Conservation (phyloP, 805 yeast species). For the Zygosaccharomyces bisporus region DNA sequence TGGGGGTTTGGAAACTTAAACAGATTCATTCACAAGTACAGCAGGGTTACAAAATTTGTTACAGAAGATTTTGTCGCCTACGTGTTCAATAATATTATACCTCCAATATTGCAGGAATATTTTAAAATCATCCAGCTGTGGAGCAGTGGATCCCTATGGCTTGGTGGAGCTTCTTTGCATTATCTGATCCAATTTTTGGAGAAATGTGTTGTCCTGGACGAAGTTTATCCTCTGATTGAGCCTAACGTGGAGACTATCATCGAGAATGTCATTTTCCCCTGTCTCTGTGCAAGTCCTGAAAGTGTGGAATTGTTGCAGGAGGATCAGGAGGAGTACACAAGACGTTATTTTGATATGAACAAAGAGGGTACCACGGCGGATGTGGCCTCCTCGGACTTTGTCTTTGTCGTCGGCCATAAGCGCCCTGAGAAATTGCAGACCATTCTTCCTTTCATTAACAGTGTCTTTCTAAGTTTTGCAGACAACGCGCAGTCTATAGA, state of each 20-base stretch:
- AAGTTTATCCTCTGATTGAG: slow-evolving; percentile 60
- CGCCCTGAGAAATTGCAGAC: slow-evolving; percentile 54
- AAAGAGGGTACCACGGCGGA: slow-evolving; percentile 70
- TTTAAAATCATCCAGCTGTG: slow-evolving; percentile 46
- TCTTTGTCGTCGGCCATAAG: slow-evolving; percentile 56
- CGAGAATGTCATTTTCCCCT: slow-evolving; percentile 68
- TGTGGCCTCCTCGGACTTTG: slow-evolving; percentile 71
- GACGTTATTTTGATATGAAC: slow-evolving; percentile 61
- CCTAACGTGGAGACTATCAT: slow-evolving; percentile 64
- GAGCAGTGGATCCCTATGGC: slow-evolving; percentile 49
- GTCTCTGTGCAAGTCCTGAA: slow-evolving; percentile 63
- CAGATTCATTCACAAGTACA: slow-evolving; percentile 63
- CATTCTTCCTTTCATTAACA: slow-evolving; percentile 54
- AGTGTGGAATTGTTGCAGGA: slow-evolving; percentile 69
- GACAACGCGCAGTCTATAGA: slow-evolving; percentile 35
- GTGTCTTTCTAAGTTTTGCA: slow-evolving; percentile 39
- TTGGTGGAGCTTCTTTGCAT: slow-evolving; percentile 59
- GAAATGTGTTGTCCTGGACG: slow-evolving; percentile 51
- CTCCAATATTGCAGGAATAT: slow-evolving; percentile 63
- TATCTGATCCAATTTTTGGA: slow-evolving; percentile 64
- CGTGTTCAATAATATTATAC: slow-evolving; percentile 57
- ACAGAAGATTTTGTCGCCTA: slow-evolving; percentile 50
- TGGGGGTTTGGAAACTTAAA: slow-evolving; percentile 84
- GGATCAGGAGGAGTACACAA: slow-evolving; percentile 80
- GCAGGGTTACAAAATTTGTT: slow-evolving; percentile 42